Percentiles rank a stretch among this genome's conserved stretches.
Evolutionary conservation across 768 basidiomycete genomes (phyloP).

Genomic region (Hypholoma fasciculare): DNA sequence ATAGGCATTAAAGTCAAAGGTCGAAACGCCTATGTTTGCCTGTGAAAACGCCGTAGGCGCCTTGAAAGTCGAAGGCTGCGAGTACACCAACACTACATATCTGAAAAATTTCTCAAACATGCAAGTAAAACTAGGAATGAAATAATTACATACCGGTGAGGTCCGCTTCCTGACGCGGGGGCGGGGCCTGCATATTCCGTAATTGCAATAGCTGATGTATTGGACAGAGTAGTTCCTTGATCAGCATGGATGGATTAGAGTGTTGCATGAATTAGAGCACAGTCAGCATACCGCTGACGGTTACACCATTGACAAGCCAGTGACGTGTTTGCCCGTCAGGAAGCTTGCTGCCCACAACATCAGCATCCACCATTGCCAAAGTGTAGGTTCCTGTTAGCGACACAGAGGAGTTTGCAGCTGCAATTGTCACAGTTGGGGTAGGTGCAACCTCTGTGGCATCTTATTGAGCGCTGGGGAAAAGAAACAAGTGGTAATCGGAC

Average conservation of each 20-base stretch:
- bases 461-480: not conserved
- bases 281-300: constrained; percentile 37
- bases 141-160: constrained; percentile 56
- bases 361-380: constrained; percentile 76
- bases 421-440: constrained; percentile 53
- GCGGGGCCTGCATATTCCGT: constrained; percentile 73
- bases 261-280: not conserved
- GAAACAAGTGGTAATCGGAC: constrained; percentile 21
- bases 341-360: constrained; percentile 60
- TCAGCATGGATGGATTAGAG: not conserved
- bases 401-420: constrained; percentile 47
- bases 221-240: constrained; percentile 39
- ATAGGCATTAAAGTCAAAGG: constrained; percentile 60
- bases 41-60: constrained; percentile 57
- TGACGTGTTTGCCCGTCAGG: constrained; percentile 67
- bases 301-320: constrained; percentile 76
- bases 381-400: constrained; percentile 56
- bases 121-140: not conserved
- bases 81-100: constrained; percentile 67
- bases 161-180: constrained; percentile 66
- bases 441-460: constrained; percentile 52
- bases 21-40: constrained; percentile 49
- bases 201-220: constrained; percentile 45
- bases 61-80: constrained; percentile 62
- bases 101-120: constrained; percentile 30